Conservation (phyloP, 169 alveolate genomes). For the Eimeria zaria region DNA sequence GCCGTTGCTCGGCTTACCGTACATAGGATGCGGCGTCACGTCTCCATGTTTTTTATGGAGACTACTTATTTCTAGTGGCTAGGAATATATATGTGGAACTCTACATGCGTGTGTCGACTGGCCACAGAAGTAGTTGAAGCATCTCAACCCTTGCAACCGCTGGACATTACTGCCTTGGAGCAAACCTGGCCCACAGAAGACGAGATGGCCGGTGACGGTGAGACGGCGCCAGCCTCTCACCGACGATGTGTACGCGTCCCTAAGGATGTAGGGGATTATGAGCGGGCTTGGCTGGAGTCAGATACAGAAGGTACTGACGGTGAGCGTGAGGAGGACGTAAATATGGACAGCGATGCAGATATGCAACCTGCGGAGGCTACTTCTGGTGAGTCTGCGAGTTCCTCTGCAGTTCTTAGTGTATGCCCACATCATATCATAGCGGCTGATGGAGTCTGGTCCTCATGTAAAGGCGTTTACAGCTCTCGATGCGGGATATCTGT, state of each 20-base stretch:
- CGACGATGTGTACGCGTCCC: constrained; percentile 73
- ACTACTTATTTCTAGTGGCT: background rate
- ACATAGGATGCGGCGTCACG: background rate
- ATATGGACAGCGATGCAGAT: constrained; percentile 33
- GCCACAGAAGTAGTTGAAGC: constrained; percentile 57
- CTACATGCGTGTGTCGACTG: background rate
- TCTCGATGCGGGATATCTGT: background rate
- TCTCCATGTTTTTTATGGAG: background rate
- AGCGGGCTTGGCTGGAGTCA: constrained; percentile 83
- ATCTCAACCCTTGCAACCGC: constrained; percentile 83
- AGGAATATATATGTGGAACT: background rate
- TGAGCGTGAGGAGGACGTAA: constrained; percentile 50
- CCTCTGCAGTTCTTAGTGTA: background rate
- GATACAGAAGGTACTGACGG: constrained; percentile 66
- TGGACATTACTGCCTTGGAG: constrained; percentile 84
- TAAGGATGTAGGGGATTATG: constrained; percentile 80
- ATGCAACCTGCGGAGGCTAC: constrained; percentile 24
- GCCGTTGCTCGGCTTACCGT: background rate
- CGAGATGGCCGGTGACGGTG: constrained; percentile 66
- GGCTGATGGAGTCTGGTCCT: background rate
- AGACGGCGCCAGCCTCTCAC: background rate
- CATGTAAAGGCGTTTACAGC: background rate
- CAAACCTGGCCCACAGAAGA: constrained; percentile 88
- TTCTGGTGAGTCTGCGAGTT: background rate
- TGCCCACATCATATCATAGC: background rate